These are phyloP conservation scores for Conticribra weissflogii DNA, from an alignment of 108 stramenopile species.

Conservation along the genomic window DNA sequence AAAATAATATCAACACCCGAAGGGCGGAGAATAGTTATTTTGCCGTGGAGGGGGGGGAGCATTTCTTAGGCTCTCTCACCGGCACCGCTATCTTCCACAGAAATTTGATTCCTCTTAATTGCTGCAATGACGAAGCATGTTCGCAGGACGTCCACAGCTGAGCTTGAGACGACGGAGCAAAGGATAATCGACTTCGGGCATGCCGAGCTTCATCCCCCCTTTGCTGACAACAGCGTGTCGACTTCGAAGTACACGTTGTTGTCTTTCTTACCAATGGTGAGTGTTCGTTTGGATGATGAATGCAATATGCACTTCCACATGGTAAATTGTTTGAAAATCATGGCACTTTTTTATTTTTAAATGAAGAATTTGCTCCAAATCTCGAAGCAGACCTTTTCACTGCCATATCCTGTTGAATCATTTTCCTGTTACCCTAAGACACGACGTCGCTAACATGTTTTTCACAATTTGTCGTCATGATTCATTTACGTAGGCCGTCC, in stretches of 20 bases:
- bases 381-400: too few relatives aligned
- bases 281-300: conserved; percentile 37
- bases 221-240: conserved; percentile 42
- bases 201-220: conserved; percentile 38
- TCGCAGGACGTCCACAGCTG: not conserved
- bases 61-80: too few relatives aligned
- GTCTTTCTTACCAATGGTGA: conserved; percentile 78
- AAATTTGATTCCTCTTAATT: not conserved
- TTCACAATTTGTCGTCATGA: too few relatives aligned
- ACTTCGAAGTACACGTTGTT: conserved; percentile 75
- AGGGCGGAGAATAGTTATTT: too few relatives aligned
- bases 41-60: too few relatives aligned
- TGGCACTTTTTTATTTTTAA: not conserved
- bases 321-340: not conserved
- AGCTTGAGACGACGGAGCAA: conserved; percentile 17
- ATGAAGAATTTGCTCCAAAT: not conserved
- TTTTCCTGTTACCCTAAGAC: not conserved
- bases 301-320: not conserved
- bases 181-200: conserved; percentile 42
- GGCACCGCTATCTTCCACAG: too few relatives aligned
- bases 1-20: too few relatives aligned
- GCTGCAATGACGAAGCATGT: not conserved
- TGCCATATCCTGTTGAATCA: conserved; percentile 3
- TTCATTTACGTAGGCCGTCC: conserved; percentile 54
- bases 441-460: too few relatives aligned